A percentile compares a stretch with the other conserved stretches of the same genome.
Conservation (phyloP, 192 early-diverging fungal genomes). For the Coemansia sp. region DNA sequence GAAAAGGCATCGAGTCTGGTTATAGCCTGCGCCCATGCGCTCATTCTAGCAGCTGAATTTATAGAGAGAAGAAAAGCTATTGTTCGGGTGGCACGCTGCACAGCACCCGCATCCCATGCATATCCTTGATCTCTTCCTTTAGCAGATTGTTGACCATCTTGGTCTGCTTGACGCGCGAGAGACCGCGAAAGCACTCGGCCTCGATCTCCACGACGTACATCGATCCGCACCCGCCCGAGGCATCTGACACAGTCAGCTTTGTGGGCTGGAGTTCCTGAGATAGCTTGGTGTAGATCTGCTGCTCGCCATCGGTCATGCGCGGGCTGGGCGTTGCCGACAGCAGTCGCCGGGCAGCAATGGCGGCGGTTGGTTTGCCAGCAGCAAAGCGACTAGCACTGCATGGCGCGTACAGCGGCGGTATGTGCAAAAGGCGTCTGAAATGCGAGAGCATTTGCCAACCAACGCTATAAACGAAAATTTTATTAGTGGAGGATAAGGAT, state of each 20-base stretch:
- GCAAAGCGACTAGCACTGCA: too few species aligned
- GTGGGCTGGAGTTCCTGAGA: slow-evolving; percentile 63
- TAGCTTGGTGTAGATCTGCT: slow-evolving; percentile 74
- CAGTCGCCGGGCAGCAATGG: background rate
- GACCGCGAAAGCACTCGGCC: slow-evolving; percentile 71
- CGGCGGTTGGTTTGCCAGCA: too few species aligned
- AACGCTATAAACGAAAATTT: background rate
- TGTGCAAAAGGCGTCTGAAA: background rate
- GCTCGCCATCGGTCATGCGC: slow-evolving; percentile 59
- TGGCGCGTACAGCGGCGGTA: too few species aligned
- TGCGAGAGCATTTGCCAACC: slow-evolving; percentile 1
- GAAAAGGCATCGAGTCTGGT: slow-evolving; percentile 76
- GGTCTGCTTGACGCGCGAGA: slow-evolving; percentile 84
- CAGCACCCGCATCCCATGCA: slow-evolving; percentile 78
- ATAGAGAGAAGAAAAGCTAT: slow-evolving; percentile 2
- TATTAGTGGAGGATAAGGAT: slow-evolving; percentile 48
- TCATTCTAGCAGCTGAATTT: background rate
- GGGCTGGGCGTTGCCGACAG: background rate
- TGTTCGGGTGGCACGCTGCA: slow-evolving; percentile 29
- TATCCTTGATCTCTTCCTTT: slow-evolving; percentile 85
- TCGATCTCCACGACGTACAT: slow-evolving; percentile 94
- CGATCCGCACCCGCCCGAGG: slow-evolving; percentile 95
- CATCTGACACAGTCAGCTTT: slow-evolving; percentile 72
- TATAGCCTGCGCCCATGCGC: slow-evolving; percentile 12
- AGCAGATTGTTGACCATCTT: slow-evolving; percentile 83